phyloP scores from a whole-genome alignment of 495 filamentous ascomycete genomes.

The Talaromyces liani region DNA sequence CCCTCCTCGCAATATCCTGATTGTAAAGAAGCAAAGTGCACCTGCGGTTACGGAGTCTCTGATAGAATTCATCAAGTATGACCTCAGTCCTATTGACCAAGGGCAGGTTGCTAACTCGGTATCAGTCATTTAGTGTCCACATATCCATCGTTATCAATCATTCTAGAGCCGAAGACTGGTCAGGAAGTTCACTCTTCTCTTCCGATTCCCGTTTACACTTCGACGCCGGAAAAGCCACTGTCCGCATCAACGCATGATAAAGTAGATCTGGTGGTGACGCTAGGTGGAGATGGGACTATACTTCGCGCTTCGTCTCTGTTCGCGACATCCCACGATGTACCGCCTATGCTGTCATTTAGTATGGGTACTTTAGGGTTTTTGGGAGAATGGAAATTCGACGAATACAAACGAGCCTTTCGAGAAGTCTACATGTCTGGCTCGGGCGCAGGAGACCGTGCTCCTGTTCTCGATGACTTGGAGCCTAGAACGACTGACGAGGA shows the following conservation, averaged over 20 bases:
- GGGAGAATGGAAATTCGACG: constrained; percentile 91
- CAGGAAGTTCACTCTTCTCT: constrained; percentile 64
- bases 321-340: constrained; percentile 69
- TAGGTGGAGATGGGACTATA: constrained; percentile 95
- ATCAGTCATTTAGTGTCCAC: constrained; percentile 64
- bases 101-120: constrained; percentile 4
- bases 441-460: constrained; percentile 40
- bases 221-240: constrained; percentile 22
- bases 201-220: constrained; percentile 67
- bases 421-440: constrained; percentile 92
- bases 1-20: constrained; percentile 80
- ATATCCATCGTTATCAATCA: constrained; percentile 72
- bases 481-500: constrained; percentile 13
- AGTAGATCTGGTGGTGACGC: constrained; percentile 76
- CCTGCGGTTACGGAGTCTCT: constrained; percentile 63
- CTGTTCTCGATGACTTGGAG: constrained; percentile 23
- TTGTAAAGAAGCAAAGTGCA: constrained; percentile 79
- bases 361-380: constrained; percentile 96
- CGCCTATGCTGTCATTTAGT: constrained; percentile 89
- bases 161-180: constrained; percentile 76
- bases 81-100: background rate
- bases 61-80: constrained; percentile 66
- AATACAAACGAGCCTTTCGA: constrained; percentile 82
- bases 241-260: constrained; percentile 49
- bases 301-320: constrained; percentile 87